Percentiles rank a stretch among this genome's conserved stretches.
These are phyloP conservation scores for Edaphochlamys debaryana DNA, from an alignment of 139 green algal species.

Conservation along the genomic window DNA sequence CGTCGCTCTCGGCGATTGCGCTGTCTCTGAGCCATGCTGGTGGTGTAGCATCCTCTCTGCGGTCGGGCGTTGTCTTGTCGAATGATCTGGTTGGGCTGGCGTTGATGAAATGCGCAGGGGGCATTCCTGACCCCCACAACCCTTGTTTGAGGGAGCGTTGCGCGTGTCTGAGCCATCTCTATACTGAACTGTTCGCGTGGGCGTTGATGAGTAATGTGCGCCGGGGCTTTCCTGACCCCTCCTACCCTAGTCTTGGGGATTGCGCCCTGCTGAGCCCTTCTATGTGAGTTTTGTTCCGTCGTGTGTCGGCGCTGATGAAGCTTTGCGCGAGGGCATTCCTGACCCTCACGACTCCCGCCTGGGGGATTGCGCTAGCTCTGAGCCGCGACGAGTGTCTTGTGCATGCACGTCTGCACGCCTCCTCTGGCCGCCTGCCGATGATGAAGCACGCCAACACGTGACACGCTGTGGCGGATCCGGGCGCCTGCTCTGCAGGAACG, in stretches of 20 bases:
- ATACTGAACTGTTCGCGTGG: neutral
- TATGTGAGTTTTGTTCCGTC: too few relatives aligned
- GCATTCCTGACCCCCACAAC: neutral
- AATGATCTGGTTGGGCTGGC: neutral
- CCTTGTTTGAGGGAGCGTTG: neutral
- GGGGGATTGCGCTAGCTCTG: neutral
- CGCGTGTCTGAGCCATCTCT: neutral
- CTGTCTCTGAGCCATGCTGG: neutral
- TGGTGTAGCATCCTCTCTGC: too few relatives aligned
- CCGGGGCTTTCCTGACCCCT: neutral
- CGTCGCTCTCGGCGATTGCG: neutral
- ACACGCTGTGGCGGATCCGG: slow-evolving; percentile 20
- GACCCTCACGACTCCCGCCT: neutral
- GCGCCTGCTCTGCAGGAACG: slow-evolving; percentile 39
- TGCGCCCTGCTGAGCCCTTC: neutral
- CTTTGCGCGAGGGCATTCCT: neutral
- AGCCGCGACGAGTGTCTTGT: neutral
- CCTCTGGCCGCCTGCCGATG: neutral
- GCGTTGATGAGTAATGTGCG: neutral
- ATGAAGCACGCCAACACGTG: slow-evolving; percentile 18
- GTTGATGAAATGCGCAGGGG: neutral
- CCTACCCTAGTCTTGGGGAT: neutral
- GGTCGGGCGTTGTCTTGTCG: neutral
- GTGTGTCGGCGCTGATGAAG: too few relatives aligned
- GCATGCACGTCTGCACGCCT: neutral